These are phyloP conservation scores for Penicillium pancosmium DNA, from an alignment of 495 filamentous ascomycete genomes.

Conservation along the genomic window DNA sequence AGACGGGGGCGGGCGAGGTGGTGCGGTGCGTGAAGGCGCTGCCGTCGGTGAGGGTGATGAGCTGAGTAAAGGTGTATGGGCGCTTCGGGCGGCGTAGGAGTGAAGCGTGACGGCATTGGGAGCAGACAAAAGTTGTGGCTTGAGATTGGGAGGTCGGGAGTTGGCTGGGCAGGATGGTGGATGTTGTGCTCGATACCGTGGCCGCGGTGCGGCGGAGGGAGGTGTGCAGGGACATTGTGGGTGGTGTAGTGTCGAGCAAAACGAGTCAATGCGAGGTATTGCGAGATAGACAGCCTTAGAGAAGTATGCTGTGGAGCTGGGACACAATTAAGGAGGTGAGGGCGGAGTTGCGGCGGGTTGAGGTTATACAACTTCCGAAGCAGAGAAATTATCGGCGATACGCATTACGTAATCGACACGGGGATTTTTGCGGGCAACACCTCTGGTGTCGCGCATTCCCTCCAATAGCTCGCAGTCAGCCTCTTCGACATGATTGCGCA, in stretches of 20 bases:
- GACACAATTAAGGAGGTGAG: slow-evolving; percentile 16
- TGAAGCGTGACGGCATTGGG: slow-evolving; percentile 75
- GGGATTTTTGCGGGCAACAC: slow-evolving; percentile 22
- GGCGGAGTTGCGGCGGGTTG: slow-evolving; percentile 19
- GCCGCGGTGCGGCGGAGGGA: slow-evolving; percentile 49
- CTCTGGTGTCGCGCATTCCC: slow-evolving; percentile 5
- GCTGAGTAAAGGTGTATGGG: slow-evolving; percentile 95
- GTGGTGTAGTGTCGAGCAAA: slow-evolving; percentile 1
- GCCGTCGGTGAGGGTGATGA: slow-evolving; percentile 92
- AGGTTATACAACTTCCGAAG: slow-evolving; percentile 23
- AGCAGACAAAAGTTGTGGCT: slow-evolving; percentile 47
- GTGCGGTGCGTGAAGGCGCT: slow-evolving; percentile 85
- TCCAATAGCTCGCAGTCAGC: slow-evolving; percentile 18
- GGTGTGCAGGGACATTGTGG: slow-evolving; percentile 41
- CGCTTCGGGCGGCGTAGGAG: slow-evolving; percentile 84
- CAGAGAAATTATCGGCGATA: slow-evolving; percentile 36
- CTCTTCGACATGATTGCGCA: slow-evolving; percentile 14
- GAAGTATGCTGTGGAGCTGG: background rate
- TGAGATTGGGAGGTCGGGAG: slow-evolving; percentile 28
- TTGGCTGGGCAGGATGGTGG: slow-evolving; percentile 29
- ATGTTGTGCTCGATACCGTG: slow-evolving; percentile 35
- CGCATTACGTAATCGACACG: slow-evolving; percentile 29
- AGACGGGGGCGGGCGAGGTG: slow-evolving; percentile 77
- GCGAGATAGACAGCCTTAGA: background rate
- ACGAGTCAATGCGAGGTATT: background rate